These are phyloP conservation scores for Cutaneotrichosporon curvatum DNA, from an alignment of 1,284 basidiomycete genomes.

Conservation along the genomic window DNA sequence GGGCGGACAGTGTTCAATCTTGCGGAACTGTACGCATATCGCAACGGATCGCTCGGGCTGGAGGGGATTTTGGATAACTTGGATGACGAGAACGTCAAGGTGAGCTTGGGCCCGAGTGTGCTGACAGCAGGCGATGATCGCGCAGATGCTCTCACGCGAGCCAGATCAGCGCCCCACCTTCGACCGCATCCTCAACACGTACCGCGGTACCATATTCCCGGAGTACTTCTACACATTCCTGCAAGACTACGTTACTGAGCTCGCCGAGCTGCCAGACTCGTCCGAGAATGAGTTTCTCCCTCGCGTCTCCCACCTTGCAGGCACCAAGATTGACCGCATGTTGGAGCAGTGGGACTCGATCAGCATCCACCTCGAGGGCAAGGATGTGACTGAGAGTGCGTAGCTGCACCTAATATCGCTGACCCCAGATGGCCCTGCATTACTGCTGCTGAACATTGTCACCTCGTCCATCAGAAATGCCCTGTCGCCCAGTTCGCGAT, in stretches of 20 bases:
- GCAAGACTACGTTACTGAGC: conserved; percentile 75
- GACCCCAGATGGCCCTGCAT: conserved; percentile 63
- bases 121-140: conserved; percentile 64
- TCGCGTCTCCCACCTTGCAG: conserved; percentile 21
- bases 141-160: conserved; percentile 81
- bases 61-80: conserved; percentile 68
- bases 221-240: conserved; percentile 91
- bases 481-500: conserved; percentile 73
- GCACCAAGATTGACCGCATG: conserved; percentile 36
- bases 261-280: conserved; percentile 55
- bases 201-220: conserved; percentile 75
- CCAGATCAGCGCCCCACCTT: conserved; percentile 72
- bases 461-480: conserved; percentile 89
- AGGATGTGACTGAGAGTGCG: conserved; percentile 26
- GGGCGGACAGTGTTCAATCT: conserved; percentile 89
- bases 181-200: conserved; percentile 67
- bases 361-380: conserved; percentile 32
- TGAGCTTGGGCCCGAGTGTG: conserved; percentile 46
- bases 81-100: conserved; percentile 72
- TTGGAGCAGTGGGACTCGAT: conserved; percentile 43
- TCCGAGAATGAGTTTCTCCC: conserved; percentile 21
- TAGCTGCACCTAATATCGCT: background rate
- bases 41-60: conserved; percentile 73
- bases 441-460: conserved; percentile 74
- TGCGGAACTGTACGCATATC: conserved; percentile 91